A percentile compares a stretch with the other conserved stretches of the same genome.
Conservation (phyloP, 139 green algal species). For the Pedinophyceae sp. region DNA sequence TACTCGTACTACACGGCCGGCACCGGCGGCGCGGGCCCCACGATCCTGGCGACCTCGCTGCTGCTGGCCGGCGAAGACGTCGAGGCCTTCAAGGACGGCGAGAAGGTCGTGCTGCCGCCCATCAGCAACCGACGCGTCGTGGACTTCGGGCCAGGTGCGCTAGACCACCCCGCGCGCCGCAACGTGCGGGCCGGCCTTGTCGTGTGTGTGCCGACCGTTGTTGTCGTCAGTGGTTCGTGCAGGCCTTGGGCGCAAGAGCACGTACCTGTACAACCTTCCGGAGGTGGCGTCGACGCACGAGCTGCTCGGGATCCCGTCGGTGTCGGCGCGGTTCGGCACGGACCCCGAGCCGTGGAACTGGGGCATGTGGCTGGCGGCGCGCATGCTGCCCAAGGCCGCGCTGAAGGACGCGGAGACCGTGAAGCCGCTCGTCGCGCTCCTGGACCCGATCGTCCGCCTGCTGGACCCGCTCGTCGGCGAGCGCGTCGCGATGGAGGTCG, state of each 20-base stretch:
- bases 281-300: constrained; percentile 49
- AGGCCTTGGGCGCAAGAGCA: constrained; percentile 22
- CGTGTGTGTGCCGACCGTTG: too few relatives aligned
- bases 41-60: constrained; percentile 83
- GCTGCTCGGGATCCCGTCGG: constrained; percentile 44
- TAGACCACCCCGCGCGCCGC: too few relatives aligned
- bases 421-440: constrained; percentile 28
- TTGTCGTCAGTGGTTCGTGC: too few relatives aligned
- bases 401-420: constrained; percentile 29
- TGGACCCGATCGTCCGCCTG: constrained; percentile 45
- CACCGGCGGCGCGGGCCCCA: constrained; percentile 74
- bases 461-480: constrained; percentile 70
- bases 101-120: constrained; percentile 28
- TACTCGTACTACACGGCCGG: constrained; percentile 88
- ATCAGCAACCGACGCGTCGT: constrained; percentile 56
- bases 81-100: constrained; percentile 37
- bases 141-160: constrained; percentile 75
- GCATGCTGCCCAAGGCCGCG: constrained; percentile 39
- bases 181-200: too few relatives aligned
- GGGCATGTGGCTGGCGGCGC: constrained; percentile 66
- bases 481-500: constrained; percentile 71
- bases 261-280: constrained; percentile 76
- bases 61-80: constrained; percentile 47
- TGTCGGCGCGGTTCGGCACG: constrained; percentile 87
- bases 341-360: constrained; percentile 82